These are phyloP conservation scores for Euphorbia pulcherrima DNA, from an alignment of 345 rosid species.

Conservation along the genomic window DNA sequence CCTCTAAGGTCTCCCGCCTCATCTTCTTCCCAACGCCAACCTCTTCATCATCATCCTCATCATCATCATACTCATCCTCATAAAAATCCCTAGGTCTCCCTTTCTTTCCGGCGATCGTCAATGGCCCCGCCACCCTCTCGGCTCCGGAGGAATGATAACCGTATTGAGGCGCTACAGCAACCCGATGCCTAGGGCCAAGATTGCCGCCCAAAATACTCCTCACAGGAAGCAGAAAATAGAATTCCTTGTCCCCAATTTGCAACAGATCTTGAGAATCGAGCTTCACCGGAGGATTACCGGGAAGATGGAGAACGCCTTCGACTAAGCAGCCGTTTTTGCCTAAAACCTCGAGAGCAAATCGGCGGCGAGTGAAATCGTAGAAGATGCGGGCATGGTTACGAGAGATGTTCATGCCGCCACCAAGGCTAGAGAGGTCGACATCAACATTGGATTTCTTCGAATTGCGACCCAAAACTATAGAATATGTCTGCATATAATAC, in stretches of 20 bases:
- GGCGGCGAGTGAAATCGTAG: conserved; percentile 95
- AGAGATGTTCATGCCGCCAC: conserved; percentile 97
- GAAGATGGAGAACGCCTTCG: conserved; percentile 96
- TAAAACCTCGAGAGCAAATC: conserved; percentile 93
- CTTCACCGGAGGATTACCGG: conserved; percentile 86
- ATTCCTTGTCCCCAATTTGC: conserved; percentile 94
- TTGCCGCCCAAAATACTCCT: conserved; percentile 80
- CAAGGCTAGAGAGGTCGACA: conserved; percentile 88
- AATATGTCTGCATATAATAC: conserved; percentile 96
- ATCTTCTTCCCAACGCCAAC: conserved; percentile 53
- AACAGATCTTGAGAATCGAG: conserved; percentile 90
- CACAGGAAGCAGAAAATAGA: conserved; percentile 81
- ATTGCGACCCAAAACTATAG: conserved; percentile 87
- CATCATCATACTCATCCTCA: conserved; percentile 60
- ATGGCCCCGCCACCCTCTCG: conserved; percentile 35
- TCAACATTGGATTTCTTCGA: conserved; percentile 94
- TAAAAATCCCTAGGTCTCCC: conserved; percentile 57
- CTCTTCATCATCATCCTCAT: conserved; percentile 40
- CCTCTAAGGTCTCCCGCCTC: conserved; percentile 67
- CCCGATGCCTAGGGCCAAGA: conserved; percentile 64
- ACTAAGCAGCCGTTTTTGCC: conserved; percentile 96
- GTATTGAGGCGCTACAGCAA: conserved; percentile 44
- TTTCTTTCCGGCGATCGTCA: conserved; percentile 43
- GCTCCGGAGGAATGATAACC: conserved; percentile 37
- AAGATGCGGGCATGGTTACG: conserved; percentile 92